A percentile compares a stretch with the other conserved stretches of the same genome.
Conservation (phyloP, 352 stramenopile genomes). For the Plasmopara halstedii region DNA sequence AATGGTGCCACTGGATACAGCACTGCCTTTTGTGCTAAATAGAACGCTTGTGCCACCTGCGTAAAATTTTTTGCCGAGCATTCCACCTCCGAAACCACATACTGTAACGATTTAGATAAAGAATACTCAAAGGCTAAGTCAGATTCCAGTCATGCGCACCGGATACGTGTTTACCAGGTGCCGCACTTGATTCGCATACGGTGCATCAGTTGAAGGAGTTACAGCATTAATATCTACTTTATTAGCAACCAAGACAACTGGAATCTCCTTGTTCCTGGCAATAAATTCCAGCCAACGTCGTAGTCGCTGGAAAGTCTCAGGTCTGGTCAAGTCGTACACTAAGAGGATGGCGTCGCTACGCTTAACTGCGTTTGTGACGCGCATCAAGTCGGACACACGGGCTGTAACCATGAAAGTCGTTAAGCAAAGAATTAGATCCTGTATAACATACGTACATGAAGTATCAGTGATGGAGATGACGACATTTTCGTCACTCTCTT, state of each 20-base stretch:
- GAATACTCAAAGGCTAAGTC: neutral
- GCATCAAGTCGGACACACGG: constrained; percentile 71
- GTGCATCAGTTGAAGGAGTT: constrained; percentile 43
- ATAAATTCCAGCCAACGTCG: constrained; percentile 83
- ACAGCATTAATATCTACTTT: constrained; percentile 81
- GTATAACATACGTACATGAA: constrained; percentile 39
- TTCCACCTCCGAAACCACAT: constrained; percentile 74
- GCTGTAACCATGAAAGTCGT: constrained; percentile 22
- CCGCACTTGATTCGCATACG: constrained; percentile 65
- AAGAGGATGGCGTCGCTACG: constrained; percentile 81
- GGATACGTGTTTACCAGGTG: constrained; percentile 67
- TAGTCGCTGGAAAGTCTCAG: constrained; percentile 79
- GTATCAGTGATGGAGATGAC: constrained; percentile 88
- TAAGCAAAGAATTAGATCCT: neutral
- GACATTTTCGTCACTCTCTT: constrained; percentile 86
- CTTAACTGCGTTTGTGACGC: constrained; percentile 78
- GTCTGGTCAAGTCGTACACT: constrained; percentile 80
- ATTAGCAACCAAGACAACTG: constrained; percentile 84
- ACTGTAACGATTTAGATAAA: constrained; percentile 25
- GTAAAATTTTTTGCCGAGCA: constrained; percentile 87
- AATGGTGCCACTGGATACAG: constrained; percentile 83
- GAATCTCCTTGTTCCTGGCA: constrained; percentile 79
- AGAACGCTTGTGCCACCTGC: constrained; percentile 83
- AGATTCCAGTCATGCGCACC: constrained; percentile 17
- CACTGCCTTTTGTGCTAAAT: constrained; percentile 85